Evolutionary conservation across 768 basidiomycete genomes (phyloP).

Genomic region (Tylopilus sp.): DNA sequence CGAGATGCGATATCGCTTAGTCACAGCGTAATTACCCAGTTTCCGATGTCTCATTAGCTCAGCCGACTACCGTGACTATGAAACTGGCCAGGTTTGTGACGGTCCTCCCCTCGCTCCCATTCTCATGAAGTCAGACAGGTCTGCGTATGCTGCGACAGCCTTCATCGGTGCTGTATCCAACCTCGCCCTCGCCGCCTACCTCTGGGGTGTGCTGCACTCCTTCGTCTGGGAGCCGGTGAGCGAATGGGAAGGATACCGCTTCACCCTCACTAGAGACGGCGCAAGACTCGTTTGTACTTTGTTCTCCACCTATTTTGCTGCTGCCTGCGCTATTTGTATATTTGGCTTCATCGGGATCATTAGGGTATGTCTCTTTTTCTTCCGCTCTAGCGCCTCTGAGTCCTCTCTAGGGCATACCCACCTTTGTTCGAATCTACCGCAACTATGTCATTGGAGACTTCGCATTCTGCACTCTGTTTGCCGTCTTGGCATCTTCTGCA

Average conservation of each 20-base stretch:
- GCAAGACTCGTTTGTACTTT: constrained; percentile 57
- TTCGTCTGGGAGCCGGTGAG: constrained; percentile 45
- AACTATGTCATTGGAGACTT: constrained; percentile 82
- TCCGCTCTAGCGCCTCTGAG: background rate
- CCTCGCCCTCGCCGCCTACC: constrained; percentile 36
- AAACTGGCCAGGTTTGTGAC: background rate
- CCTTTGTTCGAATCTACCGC: constrained; percentile 74
- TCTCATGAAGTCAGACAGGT: constrained; percentile 26
- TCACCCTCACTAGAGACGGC: constrained; percentile 39
- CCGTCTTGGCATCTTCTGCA: constrained; percentile 53
- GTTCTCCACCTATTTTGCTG: constrained; percentile 61
- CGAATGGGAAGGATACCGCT: constrained; percentile 47
- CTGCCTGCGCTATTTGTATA: constrained; percentile 59
- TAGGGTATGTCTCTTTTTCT: constrained; percentile 45
- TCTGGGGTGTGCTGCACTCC: constrained; percentile 43
- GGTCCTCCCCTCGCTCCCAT: background rate
- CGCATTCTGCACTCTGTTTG: constrained; percentile 60
- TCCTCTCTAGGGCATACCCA: constrained; percentile 49
- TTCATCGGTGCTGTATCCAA: constrained; percentile 41
- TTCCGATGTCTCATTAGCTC: constrained; percentile 12
- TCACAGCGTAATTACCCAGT: background rate
- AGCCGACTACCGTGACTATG: constrained; percentile 9
- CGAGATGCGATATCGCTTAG: constrained; percentile 5
- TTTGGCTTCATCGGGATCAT: constrained; percentile 68
- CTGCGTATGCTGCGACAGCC: constrained; percentile 36